phyloP scores from a whole-genome alignment of 106 monocot genomes.

The Allium sativum region DNA sequence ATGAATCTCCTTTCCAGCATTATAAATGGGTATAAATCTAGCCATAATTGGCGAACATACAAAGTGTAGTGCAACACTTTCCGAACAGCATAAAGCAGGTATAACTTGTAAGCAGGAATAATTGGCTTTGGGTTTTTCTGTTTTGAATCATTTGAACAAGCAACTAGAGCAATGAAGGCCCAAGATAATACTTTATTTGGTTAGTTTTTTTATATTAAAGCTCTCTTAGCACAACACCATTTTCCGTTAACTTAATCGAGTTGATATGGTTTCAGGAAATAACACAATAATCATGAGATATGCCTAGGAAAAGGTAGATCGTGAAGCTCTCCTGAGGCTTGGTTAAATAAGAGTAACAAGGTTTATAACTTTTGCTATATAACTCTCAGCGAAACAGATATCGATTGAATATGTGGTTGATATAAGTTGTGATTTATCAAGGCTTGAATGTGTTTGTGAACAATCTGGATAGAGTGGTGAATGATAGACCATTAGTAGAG shows the following conservation, averaged over 20 bases:
- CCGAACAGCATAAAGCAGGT: no score
- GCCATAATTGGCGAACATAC: no score
- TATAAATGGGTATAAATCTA: no score
- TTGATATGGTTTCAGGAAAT: slow-evolving; percentile 25
- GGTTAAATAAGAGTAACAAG: not conserved
- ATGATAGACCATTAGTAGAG: slow-evolving; percentile 17
- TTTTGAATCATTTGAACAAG: slow-evolving; percentile 28
- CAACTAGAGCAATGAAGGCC: slow-evolving; percentile 33
- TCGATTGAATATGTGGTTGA: no score
- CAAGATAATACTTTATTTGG: slow-evolving; percentile 42
- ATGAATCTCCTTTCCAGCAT: no score
- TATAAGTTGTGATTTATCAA: slow-evolving; percentile 7
- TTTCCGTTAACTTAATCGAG: not conserved
- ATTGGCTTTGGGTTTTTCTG: slow-evolving; percentile 66
- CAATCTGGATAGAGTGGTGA: slow-evolving; percentile 25
- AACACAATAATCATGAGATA: slow-evolving; percentile 35
- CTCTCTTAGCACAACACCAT: no score
- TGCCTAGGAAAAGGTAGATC: slow-evolving; percentile 42
- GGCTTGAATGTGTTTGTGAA: slow-evolving; percentile 36
- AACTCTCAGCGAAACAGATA: no score
- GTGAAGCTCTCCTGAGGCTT: slow-evolving; percentile 14
- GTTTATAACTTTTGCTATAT: no score
- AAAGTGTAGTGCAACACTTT: no score
- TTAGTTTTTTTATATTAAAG: no score
- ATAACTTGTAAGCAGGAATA: no score